Evolutionary conservation across 208 protist genomes (phyloP).

Genomic region (Angomonas deanei): DNA sequence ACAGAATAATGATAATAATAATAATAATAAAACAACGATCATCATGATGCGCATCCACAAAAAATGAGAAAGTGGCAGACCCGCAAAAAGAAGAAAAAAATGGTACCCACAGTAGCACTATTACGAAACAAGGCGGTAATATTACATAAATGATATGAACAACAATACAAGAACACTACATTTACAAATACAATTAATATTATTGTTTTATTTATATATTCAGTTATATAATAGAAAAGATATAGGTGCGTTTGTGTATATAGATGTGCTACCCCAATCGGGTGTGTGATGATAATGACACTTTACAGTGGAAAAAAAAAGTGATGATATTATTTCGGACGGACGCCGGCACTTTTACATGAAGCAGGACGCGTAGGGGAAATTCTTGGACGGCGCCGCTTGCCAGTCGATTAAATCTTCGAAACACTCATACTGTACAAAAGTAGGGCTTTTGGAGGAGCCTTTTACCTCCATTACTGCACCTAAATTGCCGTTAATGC

Average conservation of each 20-base stretch:
- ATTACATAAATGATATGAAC: not conserved
- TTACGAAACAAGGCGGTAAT: not conserved
- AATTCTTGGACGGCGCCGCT: conserved; percentile 6
- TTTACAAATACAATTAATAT: no score
- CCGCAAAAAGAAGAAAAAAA: not conserved
- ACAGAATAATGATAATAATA: conserved; percentile 9
- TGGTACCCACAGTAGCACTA: not conserved
- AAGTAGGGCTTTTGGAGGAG: conserved; percentile 14
- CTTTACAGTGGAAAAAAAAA: no score
- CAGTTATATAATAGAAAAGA: no score
- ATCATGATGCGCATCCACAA: not conserved
- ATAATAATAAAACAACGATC: not conserved
- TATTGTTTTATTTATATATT: no score
- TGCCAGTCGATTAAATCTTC: conserved; percentile 8
- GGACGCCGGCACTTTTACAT: no score
- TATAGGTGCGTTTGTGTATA: no score
- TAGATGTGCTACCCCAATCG: no score
- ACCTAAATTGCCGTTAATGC: conserved; percentile 37
- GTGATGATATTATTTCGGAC: no score
- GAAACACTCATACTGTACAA: conserved; percentile 32
- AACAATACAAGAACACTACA: no score
- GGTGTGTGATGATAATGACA: no score
- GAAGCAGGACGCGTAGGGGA: conserved; percentile 28
- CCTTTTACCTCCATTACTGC: conserved; percentile 26
- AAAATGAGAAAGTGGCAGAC: not conserved